These are phyloP conservation scores for Taphrina communis DNA, from an alignment of 1,139 yeast genomes.

Conservation along the genomic window DNA sequence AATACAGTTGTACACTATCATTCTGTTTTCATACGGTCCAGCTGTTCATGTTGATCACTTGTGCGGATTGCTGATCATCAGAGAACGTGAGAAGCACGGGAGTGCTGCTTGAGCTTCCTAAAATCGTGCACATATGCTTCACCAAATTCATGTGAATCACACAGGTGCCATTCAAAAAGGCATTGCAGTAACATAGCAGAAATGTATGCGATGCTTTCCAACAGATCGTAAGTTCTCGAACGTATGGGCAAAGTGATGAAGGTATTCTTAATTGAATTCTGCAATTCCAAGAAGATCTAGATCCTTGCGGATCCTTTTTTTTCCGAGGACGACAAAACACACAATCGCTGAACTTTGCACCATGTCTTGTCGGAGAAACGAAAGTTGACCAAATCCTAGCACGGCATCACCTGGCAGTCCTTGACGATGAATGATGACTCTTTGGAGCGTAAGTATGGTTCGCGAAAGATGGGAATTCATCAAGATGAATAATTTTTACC, in stretches of 20 bases:
- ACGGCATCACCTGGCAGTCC: background rate
- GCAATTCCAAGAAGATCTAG: slow-evolving; percentile 12
- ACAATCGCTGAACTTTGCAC: slow-evolving; percentile 13
- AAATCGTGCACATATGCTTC: background rate
- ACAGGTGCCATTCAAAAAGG: background rate
- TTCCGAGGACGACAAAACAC: slow-evolving; percentile 10
- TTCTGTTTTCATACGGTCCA: background rate
- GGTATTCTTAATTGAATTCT: slow-evolving; percentile 31
- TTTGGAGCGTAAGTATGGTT: background rate
- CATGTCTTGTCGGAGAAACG: background rate
- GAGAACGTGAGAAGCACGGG: slow-evolving; percentile 10
- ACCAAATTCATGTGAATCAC: background rate
- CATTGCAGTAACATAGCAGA: too few relatives aligned
- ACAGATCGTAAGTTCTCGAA: background rate
- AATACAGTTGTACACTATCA: too few relatives aligned
- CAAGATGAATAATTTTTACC: slow-evolving; percentile 23
- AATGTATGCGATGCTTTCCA: too few relatives aligned
- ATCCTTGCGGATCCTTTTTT: background rate
- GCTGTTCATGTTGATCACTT: slow-evolving; percentile 4
- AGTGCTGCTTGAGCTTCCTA: background rate
- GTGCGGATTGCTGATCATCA: background rate
- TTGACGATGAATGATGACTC: background rate
- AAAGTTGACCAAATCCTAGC: background rate
- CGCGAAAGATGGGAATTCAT: background rate
- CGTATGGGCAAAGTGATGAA: slow-evolving; percentile 10